phyloP scores from a whole-genome alignment of 768 basidiomycete species.

The Termitomyces eurrhizus region DNA sequence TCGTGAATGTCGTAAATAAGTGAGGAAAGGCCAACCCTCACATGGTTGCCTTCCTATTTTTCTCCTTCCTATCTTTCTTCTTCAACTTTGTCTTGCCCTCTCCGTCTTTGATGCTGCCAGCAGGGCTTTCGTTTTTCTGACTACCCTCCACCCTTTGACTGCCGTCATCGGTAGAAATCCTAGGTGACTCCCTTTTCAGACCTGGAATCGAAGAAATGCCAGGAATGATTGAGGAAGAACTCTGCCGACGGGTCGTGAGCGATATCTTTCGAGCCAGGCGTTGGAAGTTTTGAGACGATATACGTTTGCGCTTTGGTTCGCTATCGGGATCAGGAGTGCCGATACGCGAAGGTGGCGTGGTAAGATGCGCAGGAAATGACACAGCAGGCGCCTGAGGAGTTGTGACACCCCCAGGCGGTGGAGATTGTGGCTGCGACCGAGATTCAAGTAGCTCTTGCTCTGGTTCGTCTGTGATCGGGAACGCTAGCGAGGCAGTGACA shows the following conservation, averaged over 20 bases:
- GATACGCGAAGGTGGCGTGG: conserved; percentile 61
- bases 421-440: conserved; percentile 4
- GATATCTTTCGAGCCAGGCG: conserved; percentile 74
- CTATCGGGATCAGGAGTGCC: conserved; percentile 70
- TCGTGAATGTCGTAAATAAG: conserved; percentile 24
- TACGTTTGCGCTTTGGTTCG: conserved; percentile 78
- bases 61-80: conserved; percentile 62
- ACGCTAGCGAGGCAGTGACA: conserved; percentile 23
- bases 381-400: conserved; percentile 39
- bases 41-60: conserved; percentile 40
- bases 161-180: conserved; percentile 43
- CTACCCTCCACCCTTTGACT: conserved; percentile 38
- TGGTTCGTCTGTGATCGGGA: conserved; percentile 30
- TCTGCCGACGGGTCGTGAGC: conserved; percentile 54
- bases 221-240: conserved; percentile 48
- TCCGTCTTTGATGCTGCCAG: conserved; percentile 49
- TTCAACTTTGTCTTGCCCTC: conserved; percentile 30
- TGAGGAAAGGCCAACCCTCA: conserved; percentile 15
- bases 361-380: conserved; percentile 60
- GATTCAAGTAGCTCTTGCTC: conserved; percentile 1
- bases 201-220: conserved; percentile 42
- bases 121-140: conserved; percentile 50
- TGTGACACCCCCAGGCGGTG: conserved; percentile 19
- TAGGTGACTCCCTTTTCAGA: conserved; percentile 49
- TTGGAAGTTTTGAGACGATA: conserved; percentile 85